Evolutionary conservation across 345 rosid genomes (phyloP), one percentile per base, ranked within the genome.

Genomic region (Eucalyptus curtisii): DNA sequence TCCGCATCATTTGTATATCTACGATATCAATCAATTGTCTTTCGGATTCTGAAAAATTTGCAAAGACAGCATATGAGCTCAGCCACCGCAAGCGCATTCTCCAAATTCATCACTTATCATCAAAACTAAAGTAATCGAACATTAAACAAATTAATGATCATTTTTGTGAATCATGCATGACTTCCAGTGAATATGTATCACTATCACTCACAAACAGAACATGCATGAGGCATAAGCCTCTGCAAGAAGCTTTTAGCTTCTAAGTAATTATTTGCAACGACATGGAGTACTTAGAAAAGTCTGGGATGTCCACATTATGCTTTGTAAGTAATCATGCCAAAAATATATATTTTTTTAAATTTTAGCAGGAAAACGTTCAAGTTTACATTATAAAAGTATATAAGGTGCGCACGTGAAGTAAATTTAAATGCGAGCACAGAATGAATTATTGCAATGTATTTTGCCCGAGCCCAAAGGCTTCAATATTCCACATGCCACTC

Each of bases 11-110:
- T 90, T 47, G 88, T 87, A 89, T 88, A 71, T 52, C 90, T 91
- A 5, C 10, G 49, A 84, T 95, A 95, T 87, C 94, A 92, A 19
- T 94, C 94, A 45, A 94, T 87, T 3, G 92, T 93, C 86, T 87
- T 90, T 49, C 88, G 88, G 88, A 92, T 89, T 53, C 96, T 96
- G 92, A 79, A 88, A 50, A 47, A 89, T 50, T 55, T 25, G 15
- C 25, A 87, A 86, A 86, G 87, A 68, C 80, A 16, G 80, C 80
- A 31, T 31, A 68, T 31, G 24, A 68, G 80, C 42, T 68, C 42
- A 31, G 80, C 42, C 42, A 64, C 37, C 19, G 3, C 5, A 4
- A 7, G 3, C n/a, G 76, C 76, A 7, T 14, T 66, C 10, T 66
- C 76, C 40, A 66, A 66, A 66, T 66, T 66, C 14, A 66, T n/a